Base-by-base conservation (phyloP, 2,329 filamentous ascomycete genomes). In the Rosellinia necatrix region DNA sequence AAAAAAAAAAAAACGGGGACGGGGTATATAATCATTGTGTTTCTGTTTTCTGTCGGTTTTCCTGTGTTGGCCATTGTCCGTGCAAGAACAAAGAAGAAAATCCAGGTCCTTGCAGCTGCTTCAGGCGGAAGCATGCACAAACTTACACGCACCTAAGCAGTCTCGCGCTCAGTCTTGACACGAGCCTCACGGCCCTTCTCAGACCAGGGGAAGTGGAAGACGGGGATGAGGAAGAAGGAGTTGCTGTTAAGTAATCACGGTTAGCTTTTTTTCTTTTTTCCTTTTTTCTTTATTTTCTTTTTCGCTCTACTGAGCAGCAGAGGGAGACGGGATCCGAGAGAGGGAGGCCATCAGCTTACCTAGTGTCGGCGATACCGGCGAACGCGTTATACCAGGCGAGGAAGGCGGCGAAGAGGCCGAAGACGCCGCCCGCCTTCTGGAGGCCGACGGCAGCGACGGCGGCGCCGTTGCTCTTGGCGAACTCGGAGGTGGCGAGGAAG, bases 181-280 rank as follows among this genome's bases (percentile, higher is more conserved):
- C 86, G 82, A 58, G 71, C 73, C 73, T 85, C 81, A 60, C 82
- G 83, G 49, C 85, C 89, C 76, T 88, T 89, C 67, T 89, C 88
- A 32, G 90, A 93, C 93, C 93, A 97, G 50, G 92, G 93, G 81
- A 97, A 96, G 81, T 96, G 92, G 67, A 89, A 87, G 61, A 97
- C 92, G 48, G 92, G 93, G 60, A 96, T 85, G 73, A 94, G 81
- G 81, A 96, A 94, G 86, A 96, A 96, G 24, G 83, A 87, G 76
- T 87, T 87, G 79, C 91, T 94, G 68, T 58, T 49, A 27, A 2
- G 40, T n/a, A n/a, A 52, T 35, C 9, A 2, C 2, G n/a, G 37
- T 58, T 53, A 58, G 53, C 40, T 10, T n/a, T 13, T 19, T 12
- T 38, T n/a, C n/a, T n/a, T n/a, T n/a, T n/a, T n/a, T n/a, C n/a